Percentiles rank a stretch among this genome's conserved stretches.
These are phyloP conservation scores for Umbelopsis sp. DNA, from an alignment of 192 early-diverging fungal species.

Conservation along the genomic window DNA sequence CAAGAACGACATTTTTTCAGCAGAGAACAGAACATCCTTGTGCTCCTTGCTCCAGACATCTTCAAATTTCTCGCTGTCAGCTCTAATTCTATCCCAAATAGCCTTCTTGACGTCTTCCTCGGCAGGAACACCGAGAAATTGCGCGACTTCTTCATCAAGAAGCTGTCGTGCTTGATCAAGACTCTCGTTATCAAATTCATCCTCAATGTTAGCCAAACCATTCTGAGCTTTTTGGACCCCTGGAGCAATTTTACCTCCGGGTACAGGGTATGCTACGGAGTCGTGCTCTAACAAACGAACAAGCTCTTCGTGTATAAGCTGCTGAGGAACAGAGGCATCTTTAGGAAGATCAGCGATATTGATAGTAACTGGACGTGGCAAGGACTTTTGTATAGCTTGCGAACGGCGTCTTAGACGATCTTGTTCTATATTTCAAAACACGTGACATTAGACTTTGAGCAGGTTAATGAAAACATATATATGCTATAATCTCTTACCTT, in stretches of 20 bases:
- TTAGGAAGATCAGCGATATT: constrained; percentile 24
- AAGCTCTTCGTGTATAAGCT: constrained; percentile 75
- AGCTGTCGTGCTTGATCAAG: constrained; percentile 59
- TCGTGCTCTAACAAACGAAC: constrained; percentile 71
- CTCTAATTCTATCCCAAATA: constrained; percentile 33
- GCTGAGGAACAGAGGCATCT: constrained; percentile 47
- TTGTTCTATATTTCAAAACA: constrained; percentile 34
- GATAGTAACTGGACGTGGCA: constrained; percentile 72
- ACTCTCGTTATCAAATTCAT: constrained; percentile 61
- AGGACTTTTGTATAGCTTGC: constrained; percentile 71
- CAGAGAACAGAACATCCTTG: constrained; percentile 40
- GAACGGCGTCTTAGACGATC: constrained; percentile 63
- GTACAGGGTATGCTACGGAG: constrained; percentile 68
- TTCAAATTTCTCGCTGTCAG: constrained; percentile 41
- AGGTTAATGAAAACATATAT: neutral
- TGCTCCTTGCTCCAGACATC: constrained; percentile 32
- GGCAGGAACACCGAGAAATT: constrained; percentile 24
- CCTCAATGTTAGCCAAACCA: constrained; percentile 53
- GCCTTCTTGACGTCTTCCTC: constrained; percentile 41
- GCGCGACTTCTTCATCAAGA: constrained; percentile 50
- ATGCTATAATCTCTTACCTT: constrained; percentile 41
- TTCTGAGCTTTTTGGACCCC: constrained; percentile 33
- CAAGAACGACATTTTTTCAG: constrained; percentile 36
- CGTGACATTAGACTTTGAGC: neutral
- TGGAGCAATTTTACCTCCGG: constrained; percentile 57